Conservation (phyloP, 2,329 filamentous ascomycete genomes). For the Endocalyx cinctus region DNA sequence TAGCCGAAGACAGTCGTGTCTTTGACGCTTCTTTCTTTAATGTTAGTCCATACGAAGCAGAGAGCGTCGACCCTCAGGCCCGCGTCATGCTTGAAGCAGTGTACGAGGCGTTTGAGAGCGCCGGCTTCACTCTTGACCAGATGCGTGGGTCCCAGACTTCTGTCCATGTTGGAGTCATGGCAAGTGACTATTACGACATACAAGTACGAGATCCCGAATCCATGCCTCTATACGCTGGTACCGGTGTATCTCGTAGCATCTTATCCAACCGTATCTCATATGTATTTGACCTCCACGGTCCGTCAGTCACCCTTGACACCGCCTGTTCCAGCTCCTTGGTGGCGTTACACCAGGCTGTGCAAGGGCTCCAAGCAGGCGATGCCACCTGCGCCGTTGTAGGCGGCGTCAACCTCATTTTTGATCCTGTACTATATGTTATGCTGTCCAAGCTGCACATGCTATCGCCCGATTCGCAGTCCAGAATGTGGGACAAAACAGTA, state of each 20-base stretch:
- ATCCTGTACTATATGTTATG: neutral
- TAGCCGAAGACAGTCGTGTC: constrained; percentile 1
- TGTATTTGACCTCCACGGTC: neutral
- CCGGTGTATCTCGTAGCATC: neutral
- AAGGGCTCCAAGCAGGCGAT: neutral
- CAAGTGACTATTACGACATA: constrained; percentile 1
- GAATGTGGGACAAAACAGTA: neutral
- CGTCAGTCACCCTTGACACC: neutral
- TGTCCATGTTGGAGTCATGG: constrained; percentile 6
- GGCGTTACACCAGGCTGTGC: constrained; percentile 1
- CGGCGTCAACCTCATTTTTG: neutral
- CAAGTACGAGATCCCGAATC: neutral
- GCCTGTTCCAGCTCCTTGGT: neutral
- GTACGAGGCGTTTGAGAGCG: constrained; percentile 4
- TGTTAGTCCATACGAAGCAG: constrained; percentile 5
- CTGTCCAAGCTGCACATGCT: neutral
- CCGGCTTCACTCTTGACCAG: neutral
- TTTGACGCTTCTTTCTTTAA: constrained; percentile 9
- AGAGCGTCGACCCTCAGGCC: constrained; percentile 7
- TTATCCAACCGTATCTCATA: neutral
- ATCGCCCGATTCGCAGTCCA: neutral
- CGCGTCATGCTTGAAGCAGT: constrained; percentile 6
- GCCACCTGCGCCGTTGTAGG: neutral
- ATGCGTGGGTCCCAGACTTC: constrained; percentile 4
- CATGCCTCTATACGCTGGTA: neutral